Evolutionary conservation across 1,139 yeast genomes (phyloP), one percentile per base, ranked within the genome.

Genomic region (Sugiyamaella sp.): DNA sequence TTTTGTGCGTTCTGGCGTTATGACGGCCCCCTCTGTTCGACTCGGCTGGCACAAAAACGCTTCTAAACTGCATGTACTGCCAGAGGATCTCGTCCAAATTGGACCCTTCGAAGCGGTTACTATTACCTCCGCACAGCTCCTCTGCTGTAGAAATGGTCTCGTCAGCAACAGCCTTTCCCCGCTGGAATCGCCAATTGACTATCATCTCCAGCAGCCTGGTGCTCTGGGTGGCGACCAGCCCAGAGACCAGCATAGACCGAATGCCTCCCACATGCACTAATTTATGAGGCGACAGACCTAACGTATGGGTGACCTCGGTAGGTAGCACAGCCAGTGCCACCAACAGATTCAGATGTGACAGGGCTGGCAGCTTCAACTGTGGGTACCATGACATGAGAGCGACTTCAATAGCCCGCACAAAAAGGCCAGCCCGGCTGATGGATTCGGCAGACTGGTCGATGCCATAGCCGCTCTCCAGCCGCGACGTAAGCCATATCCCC

Each of bases 401-500:
- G 10, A 27, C 27, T 19, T 51, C 51, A 1, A 51, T 29, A 12
- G 27, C 48, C 5, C 44, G 22, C 4, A 51, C 29, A 51, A 51
- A 51, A 24, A 41, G 39, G 2, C 41, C 48, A 4, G 32, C 32
- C 6, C 46, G 29, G 4, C 21, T 21, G n/a, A 33, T 32, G 2
- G 54, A 46, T 20, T 46, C 51, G 2, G 51, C 42, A 4, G 29
- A 22, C 25, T 51, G 44, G 20, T 51, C 54, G 17, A 51, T 51
- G n/a, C 51, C 54, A 51, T 39, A 51, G 4, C 54, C 54, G 16
- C 48, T 40, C 33, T 39, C 43, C 2, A 24, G 9, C 12, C 43
- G 21, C 12, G 54, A 46, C 10, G 38, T 51, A 29, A 51, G 46
- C 54, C 54, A 51, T 14, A 51, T 41, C 17, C 29, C 42, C 4